Conservation (phyloP, 495 filamentous ascomycete genomes). For the Penicillium fimorum region DNA sequence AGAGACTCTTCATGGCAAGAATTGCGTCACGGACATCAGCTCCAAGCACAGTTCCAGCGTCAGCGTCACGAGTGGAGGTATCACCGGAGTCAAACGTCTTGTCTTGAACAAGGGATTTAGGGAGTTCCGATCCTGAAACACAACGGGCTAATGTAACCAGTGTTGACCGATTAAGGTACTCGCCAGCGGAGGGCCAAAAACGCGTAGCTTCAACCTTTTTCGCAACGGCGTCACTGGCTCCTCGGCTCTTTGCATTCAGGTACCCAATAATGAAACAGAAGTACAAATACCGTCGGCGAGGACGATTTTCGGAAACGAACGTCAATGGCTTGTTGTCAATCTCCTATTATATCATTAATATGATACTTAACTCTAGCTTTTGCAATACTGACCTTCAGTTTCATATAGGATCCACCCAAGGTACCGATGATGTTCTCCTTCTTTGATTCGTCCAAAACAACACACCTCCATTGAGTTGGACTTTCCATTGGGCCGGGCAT, state of each 20-base stretch:
- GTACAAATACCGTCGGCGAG: slow-evolving; percentile 20
- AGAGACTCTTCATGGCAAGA: neutral
- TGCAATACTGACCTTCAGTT: neutral
- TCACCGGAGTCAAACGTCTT: slow-evolving; percentile 69
- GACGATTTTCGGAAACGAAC: slow-evolving; percentile 16
- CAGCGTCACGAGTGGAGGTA: neutral
- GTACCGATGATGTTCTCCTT: slow-evolving; percentile 1
- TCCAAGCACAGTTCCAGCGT: slow-evolving; percentile 1
- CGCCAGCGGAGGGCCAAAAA: slow-evolving; percentile 20
- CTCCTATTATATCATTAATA: neutral
- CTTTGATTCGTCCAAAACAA: slow-evolving; percentile 15
- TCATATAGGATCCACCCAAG: neutral
- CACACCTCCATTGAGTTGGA: slow-evolving; percentile 14
- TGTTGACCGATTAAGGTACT: slow-evolving; percentile 17
- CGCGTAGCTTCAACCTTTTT: slow-evolving; percentile 10
- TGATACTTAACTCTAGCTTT: neutral
- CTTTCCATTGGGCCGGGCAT: slow-evolving; percentile 3
- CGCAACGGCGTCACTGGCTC: slow-evolving; percentile 1
- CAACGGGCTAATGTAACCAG: slow-evolving; percentile 18
- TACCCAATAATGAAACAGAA: slow-evolving; percentile 22
- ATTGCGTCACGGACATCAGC: slow-evolving; percentile 1
- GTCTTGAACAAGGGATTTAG: slow-evolving; percentile 76
- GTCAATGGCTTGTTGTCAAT: slow-evolving; percentile 13
- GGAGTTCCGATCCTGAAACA: slow-evolving; percentile 20
- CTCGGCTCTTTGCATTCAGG: slow-evolving; percentile 11